Evolutionary conservation across 2,329 filamentous ascomycete species (phyloP).

Genomic region (Hortaea werneckii): DNA sequence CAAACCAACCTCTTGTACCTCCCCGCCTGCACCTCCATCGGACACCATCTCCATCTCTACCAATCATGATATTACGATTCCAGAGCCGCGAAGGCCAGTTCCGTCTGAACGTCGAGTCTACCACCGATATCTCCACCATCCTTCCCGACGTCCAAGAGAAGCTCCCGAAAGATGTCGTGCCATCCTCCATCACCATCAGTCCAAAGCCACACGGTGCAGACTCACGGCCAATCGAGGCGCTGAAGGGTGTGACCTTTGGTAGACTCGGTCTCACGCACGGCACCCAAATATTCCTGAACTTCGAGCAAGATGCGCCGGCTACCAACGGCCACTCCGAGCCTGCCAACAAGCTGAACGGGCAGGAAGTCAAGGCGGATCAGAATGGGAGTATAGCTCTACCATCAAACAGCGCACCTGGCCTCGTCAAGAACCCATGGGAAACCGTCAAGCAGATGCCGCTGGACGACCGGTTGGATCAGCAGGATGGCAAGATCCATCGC

Average conservation of each 20-base stretch:
- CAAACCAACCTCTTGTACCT: no score
- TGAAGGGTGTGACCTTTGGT: slow-evolving; percentile 46
- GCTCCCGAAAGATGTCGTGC: slow-evolving; percentile 46
- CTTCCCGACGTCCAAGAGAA: slow-evolving; percentile 47
- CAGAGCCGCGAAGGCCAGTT: slow-evolving; percentile 89
- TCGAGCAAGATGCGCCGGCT: slow-evolving; percentile 46
- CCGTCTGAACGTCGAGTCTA: slow-evolving; percentile 66
- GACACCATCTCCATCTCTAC: no score
- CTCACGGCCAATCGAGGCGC: slow-evolving; percentile 40
- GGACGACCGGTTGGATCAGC: slow-evolving; percentile 76
- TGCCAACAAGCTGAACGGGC: slow-evolving; percentile 64
- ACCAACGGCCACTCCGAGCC: slow-evolving; percentile 39
- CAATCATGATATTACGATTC: slow-evolving; percentile 68
- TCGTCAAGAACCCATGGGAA: slow-evolving; percentile 87
- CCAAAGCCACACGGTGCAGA: slow-evolving; percentile 52
- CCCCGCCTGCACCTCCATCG: no score
- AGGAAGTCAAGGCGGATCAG: slow-evolving; percentile 59
- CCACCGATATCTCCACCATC: slow-evolving; percentile 57
- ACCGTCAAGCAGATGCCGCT: slow-evolving; percentile 76
- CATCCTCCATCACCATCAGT: slow-evolving; percentile 47
- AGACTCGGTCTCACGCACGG: slow-evolving; percentile 60
- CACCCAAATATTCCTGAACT: slow-evolving; percentile 80
- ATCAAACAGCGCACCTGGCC: slow-evolving; percentile 45
- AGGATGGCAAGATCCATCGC: slow-evolving; percentile 79
- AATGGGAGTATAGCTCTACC: slow-evolving; percentile 52